These are phyloP conservation scores for Saturnispora mendoncae DNA, from an alignment of 805 yeast species.

Conservation along the genomic window DNA sequence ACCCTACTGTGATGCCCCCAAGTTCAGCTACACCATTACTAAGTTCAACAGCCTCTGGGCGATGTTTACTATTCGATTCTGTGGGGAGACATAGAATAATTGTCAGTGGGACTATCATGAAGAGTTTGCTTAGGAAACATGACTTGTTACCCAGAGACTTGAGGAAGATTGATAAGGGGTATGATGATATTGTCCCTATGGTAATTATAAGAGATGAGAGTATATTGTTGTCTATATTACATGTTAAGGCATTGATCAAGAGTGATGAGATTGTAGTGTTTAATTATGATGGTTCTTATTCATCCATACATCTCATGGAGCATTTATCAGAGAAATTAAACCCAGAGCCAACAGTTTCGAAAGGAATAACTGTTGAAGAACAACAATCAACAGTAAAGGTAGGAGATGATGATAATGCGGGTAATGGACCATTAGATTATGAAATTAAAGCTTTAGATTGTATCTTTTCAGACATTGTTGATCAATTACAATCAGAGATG, in stretches of 20 bases:
- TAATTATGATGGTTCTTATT: conserved; percentile 36
- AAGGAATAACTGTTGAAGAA: not conserved
- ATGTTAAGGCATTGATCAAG: conserved; percentile 44
- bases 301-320: conserved; percentile 36
- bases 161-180: conserved; percentile 40
- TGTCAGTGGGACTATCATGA: conserved; percentile 37
- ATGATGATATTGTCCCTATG: conserved; percentile 49
- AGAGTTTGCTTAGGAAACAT: conserved; percentile 36
- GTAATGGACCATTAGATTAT: conserved; percentile 40
- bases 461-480: conserved; percentile 68
- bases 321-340: conserved; percentile 34
- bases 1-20: conserved; percentile 11
- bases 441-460: conserved; percentile 89
- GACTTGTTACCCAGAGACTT: conserved; percentile 45
- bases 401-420: not conserved
- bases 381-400: too few species aligned
- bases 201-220: conserved; percentile 39
- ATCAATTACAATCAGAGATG: conserved; percentile 78
- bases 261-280: conserved; percentile 45
- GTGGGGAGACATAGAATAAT: conserved; percentile 37
- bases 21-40: conserved; percentile 8
- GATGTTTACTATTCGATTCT: conserved; percentile 43
- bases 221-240: conserved; percentile 39
- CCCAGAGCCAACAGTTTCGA: conserved; percentile 9
- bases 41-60: conserved; percentile 5